A percentile compares a stretch with the other conserved stretches of the same genome.
Conservation (phyloP, 306 rosid species). For the Citrullus colocynthis region DNA sequence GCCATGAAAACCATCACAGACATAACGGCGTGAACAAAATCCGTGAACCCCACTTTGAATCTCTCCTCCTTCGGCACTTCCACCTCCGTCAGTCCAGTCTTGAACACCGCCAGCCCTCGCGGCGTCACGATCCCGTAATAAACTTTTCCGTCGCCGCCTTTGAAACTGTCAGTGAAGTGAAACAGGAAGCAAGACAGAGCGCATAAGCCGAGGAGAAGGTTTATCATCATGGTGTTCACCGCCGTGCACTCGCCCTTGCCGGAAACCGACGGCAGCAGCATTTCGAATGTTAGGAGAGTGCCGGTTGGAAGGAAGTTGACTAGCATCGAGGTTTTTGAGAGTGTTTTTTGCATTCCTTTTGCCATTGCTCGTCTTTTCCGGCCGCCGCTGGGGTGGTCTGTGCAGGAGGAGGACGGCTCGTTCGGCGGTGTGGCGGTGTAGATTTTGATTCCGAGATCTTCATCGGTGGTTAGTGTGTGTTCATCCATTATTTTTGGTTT, state of each 20-base stretch:
- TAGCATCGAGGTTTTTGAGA: slow-evolving; percentile 52
- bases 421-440: slow-evolving; percentile 28
- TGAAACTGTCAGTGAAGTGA: slow-evolving; percentile 61
- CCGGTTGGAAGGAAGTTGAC: slow-evolving; percentile 78
- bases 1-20: slow-evolving; percentile 65
- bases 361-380: slow-evolving; percentile 48
- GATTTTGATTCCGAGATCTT: slow-evolving; percentile 41
- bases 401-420: not conserved
- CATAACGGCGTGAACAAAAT: slow-evolving; percentile 66
- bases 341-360: slow-evolving; percentile 65
- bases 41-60: slow-evolving; percentile 26
- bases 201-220: slow-evolving; percentile 29
- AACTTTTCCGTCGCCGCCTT: slow-evolving; percentile 36
- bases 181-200: slow-evolving; percentile 71
- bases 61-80: slow-evolving; percentile 37
- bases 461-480: not conserved
- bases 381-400: not conserved
- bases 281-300: slow-evolving; percentile 66
- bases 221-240: slow-evolving; percentile 35
- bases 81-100: slow-evolving; percentile 26
- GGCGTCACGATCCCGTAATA: slow-evolving; percentile 65
- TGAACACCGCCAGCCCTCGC: slow-evolving; percentile 49
- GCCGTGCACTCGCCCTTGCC: slow-evolving; percentile 40
- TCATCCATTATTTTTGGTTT: not conserved
- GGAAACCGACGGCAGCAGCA: slow-evolving; percentile 65